Evolutionary conservation across 1,139 yeast genomes (phyloP), one percentile per base, ranked within the genome.

Genomic region (Yamadazyma oceani): DNA sequence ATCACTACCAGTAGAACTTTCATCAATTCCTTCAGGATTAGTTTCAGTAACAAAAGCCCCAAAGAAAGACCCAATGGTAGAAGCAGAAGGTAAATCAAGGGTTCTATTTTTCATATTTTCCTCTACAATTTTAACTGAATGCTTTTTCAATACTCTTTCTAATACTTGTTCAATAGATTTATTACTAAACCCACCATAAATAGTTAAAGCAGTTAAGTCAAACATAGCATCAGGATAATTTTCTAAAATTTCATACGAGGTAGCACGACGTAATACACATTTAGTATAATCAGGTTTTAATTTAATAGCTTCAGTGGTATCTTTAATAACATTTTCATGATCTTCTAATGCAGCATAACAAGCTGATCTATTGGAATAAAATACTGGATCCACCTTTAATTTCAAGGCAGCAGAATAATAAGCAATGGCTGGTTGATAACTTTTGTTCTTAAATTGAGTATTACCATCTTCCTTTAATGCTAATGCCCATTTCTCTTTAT

Each of bases 291-390:
- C 92, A 12, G 95, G 96, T 60, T 89, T 85, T 54, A 90, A 66
- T 50, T 80, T 76, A 53, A 94, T 75, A 27, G 98, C 98, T 46
- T 75, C 78, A 22, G 96, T 80, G 42, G 96, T 84, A 60, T 88
- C 96, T 51, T 81, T 86, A 48, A 94, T 76, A 32, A 89, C 96
- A 56, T 87, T 82, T 51, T 85, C 87, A 57, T 78, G 82, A 48
- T 89, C 79, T 43, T 81, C 78, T 50, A 86, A 71, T 14, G 95
- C 87, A 39, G 89, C 85, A 64, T 86, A 87, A 66, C 97, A 92
- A 14, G 98, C 98, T 17, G 97, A 89, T 65, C 96, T 79, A 70
- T 90, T 90, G 44, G 97, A 88, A 67, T 84, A 90, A 66, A 78
- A 92, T 31, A 90, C 85, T 12, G 97, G 90, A 61, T 92, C 97